Evolutionary conservation across 805 yeast genomes (phyloP).

Genomic region (Yamadazyma sp.): DNA sequence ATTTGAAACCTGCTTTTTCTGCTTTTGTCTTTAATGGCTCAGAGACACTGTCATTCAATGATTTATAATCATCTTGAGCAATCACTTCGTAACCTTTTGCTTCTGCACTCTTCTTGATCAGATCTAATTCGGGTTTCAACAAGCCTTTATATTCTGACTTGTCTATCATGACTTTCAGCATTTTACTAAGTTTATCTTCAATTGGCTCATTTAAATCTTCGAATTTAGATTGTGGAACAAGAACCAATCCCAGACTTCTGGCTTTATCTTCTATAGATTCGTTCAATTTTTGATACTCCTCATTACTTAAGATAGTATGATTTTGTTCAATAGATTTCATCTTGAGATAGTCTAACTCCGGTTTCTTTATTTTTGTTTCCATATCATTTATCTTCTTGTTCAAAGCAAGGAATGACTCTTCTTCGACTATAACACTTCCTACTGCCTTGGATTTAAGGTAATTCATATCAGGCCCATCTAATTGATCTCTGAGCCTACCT

Average conservation of each 20-base stretch:
- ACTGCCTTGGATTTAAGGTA: slow-evolving; percentile 1
- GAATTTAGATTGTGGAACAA: not conserved
- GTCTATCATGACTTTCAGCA: slow-evolving; percentile 1
- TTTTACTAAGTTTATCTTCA: slow-evolving; percentile 8
- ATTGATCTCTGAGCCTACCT: too few species aligned
- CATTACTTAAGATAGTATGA: slow-evolving; percentile 1
- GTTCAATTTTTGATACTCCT: slow-evolving; percentile 1
- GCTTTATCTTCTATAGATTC: not conserved
- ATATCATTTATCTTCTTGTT: not conserved
- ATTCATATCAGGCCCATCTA: slow-evolving; percentile 1
- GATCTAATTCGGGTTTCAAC: slow-evolving; percentile 5
- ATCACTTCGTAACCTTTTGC: too few species aligned
- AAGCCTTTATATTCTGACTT: slow-evolving; percentile 11
- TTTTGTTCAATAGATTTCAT: slow-evolving; percentile 15
- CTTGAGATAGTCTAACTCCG: slow-evolving; percentile 27
- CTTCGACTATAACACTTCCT: not conserved
- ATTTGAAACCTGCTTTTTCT: slow-evolving; percentile 17
- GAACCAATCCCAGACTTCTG: not conserved
- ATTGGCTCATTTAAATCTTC: too few species aligned
- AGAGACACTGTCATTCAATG: slow-evolving; percentile 5
- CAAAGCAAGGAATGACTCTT: not conserved
- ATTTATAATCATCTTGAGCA: slow-evolving; percentile 10
- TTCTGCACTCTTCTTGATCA: too few species aligned
- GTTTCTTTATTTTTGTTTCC: slow-evolving; percentile 9
- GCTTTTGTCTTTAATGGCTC: slow-evolving; percentile 18